phyloP scores from a whole-genome alignment of 192 early-diverging fungal species.

The Podochytrium sp. region DNA sequence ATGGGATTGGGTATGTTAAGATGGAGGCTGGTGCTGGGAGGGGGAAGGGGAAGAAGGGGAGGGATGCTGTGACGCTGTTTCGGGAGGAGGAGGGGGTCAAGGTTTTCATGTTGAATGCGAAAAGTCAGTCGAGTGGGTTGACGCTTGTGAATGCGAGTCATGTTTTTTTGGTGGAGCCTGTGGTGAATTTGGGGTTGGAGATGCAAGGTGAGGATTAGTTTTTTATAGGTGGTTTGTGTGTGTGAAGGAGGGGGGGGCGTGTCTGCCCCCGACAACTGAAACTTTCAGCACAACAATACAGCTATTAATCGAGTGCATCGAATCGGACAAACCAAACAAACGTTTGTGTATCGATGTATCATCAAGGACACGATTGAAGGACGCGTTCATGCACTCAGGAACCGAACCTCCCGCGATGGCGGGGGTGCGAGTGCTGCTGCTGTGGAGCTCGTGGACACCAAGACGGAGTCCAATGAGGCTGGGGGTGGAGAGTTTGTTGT shows the following conservation, averaged over 20 bases:
- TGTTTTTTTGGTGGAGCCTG: slow-evolving; percentile 59
- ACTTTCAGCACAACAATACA: no score
- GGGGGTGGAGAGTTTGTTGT: slow-evolving; percentile 43
- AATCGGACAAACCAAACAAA: slow-evolving; percentile 54
- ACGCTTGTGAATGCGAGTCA: slow-evolving; percentile 58
- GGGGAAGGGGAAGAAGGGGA: slow-evolving; percentile 21
- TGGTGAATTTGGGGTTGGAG: slow-evolving; percentile 50
- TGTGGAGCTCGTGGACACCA: not conserved
- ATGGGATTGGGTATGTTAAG: slow-evolving; percentile 43
- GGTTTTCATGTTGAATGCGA: slow-evolving; percentile 56
- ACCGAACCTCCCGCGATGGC: not conserved
- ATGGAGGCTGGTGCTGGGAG: slow-evolving; percentile 16
- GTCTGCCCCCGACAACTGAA: no score
- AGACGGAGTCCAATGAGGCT: slow-evolving; percentile 2
- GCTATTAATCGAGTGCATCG: slow-evolving; percentile 58
- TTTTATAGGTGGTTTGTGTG: no score
- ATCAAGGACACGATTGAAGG: slow-evolving; percentile 52
- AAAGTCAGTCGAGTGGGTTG: slow-evolving; percentile 53
- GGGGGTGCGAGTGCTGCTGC: no score
- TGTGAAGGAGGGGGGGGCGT: no score
- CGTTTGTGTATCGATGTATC: slow-evolving; percentile 55
- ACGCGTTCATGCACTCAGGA: slow-evolving; percentile 29
- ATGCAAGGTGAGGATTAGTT: slow-evolving; percentile 36
- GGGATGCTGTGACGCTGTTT: slow-evolving; percentile 41
- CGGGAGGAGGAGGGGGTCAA: slow-evolving; percentile 30